Evolutionary conservation across 2,329 filamentous ascomycete species (phyloP), one percentile per base, ranked within the genome.

Genomic region (Orbilia ellipsospora): DNA sequence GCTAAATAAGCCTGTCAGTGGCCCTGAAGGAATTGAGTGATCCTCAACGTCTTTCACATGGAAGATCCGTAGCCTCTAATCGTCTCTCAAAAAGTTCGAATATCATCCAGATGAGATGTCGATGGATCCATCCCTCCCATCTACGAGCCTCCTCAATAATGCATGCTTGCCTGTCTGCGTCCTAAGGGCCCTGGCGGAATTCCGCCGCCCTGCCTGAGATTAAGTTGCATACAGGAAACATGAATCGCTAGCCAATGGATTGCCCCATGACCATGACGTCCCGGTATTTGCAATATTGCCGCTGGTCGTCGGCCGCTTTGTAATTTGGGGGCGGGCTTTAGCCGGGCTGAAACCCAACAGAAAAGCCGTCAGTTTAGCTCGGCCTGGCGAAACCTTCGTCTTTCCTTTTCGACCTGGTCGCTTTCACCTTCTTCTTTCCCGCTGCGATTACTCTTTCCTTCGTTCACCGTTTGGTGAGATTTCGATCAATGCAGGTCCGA

Each of bases 331-430:
- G 50, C 65, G 65, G 66, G 59, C 44, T 70, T 70, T 70, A 70
- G 66, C 66, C 66, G 66, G 66, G 57, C 66, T 70, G 66, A 70
- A 70, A 63, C 66, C 45, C 66, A 70, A 70, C 66, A 70, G 51
- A 70, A 70, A 51, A 36, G 31, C 31, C 31, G 31, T 36, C 1
- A 36, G 31, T 36, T 36, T 7, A 36, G 31, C 8, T 36, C 31
- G 10, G 31, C 8, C 10, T 36, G 5, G 31, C 31, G 56, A 45
- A 18, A 40, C 8, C 56, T 7, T 26, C 26, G 20, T 26, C 48
- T 20, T 55, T 64, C n/a, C 44, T 52, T 42, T 62, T 36, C 48
- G 45, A 55, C 63, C 52, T 18, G 55, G 36, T 63, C 66, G 66
- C 66, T 70, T 70, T 70, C 57, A 70, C 66, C 57, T 69, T 69